Conservation (phyloP, 129 eudicot species). For the Centaurea solstitialis region DNA sequence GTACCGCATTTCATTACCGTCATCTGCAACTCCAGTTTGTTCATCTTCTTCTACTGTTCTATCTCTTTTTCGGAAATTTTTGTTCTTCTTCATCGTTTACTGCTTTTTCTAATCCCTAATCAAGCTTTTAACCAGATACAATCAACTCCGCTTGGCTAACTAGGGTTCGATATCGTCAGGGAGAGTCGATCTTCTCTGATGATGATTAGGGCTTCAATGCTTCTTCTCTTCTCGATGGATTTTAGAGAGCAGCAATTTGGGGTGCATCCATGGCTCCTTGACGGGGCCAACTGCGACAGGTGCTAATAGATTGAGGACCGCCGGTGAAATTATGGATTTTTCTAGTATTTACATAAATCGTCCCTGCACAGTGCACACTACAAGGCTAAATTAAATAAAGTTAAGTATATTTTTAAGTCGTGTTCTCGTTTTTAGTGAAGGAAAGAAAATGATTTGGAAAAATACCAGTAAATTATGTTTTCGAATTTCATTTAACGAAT, state of each 20-base stretch:
- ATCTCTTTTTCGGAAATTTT: constrained; percentile 71
- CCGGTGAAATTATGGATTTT: background rate
- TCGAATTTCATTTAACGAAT: too few relatives aligned
- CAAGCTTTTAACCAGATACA: background rate
- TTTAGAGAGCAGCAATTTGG: background rate
- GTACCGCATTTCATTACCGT: constrained; percentile 63
- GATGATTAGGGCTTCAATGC: background rate
- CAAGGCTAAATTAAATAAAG: too few relatives aligned
- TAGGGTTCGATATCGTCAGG: background rate
- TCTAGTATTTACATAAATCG: background rate
- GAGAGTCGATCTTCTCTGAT: background rate
- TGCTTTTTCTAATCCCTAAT: background rate
- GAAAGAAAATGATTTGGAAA: too few relatives aligned
- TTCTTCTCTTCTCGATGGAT: background rate
- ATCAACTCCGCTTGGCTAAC: background rate
- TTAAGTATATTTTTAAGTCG: too few relatives aligned
- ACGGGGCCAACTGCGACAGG: background rate
- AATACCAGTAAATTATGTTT: too few relatives aligned
- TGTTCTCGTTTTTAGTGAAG: too few relatives aligned
- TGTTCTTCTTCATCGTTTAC: constrained; percentile 42
- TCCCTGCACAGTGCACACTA: background rate
- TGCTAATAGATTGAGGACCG: background rate
- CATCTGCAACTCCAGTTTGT: constrained; percentile 34
- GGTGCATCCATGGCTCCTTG: background rate
- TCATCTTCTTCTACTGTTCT: constrained; percentile 46